Conservation (phyloP, 2,329 filamentous ascomycete genomes). For the Lojkania enalia region DNA sequence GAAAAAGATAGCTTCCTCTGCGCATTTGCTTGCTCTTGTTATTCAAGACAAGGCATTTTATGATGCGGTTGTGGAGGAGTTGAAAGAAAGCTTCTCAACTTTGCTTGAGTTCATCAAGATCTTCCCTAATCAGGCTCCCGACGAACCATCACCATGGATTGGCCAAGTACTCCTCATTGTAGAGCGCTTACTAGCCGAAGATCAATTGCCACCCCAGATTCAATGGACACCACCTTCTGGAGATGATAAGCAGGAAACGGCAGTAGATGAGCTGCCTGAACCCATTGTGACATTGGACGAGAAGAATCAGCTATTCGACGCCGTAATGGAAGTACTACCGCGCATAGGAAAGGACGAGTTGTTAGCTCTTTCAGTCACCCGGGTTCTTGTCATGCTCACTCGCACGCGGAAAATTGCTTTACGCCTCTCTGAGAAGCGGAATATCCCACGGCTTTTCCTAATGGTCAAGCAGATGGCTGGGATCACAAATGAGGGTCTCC, state of each 20-base stretch:
- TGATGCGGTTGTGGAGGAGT: slow-evolving; percentile 69
- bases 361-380: slow-evolving; percentile 78
- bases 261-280: slow-evolving; percentile 63
- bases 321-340: slow-evolving; percentile 81
- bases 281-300: slow-evolving; percentile 66
- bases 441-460: slow-evolving; percentile 86
- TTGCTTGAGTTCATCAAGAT: slow-evolving; percentile 80
- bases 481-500: slow-evolving; percentile 73
- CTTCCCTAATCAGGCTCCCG: slow-evolving; percentile 65
- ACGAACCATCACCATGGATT: slow-evolving; percentile 90
- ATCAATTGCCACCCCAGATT: slow-evolving; percentile 76
- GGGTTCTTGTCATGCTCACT: slow-evolving; percentile 86
- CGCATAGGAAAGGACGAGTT: slow-evolving; percentile 85
- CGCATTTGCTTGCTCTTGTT: slow-evolving; percentile 85
- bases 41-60: slow-evolving; percentile 85
- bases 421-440: slow-evolving; percentile 80
- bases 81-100: slow-evolving; percentile 75
- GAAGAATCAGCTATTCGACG: slow-evolving; percentile 71
- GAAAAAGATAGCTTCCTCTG: slow-evolving; percentile 83
- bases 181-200: slow-evolving; percentile 86
- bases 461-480: slow-evolving; percentile 93
- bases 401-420: slow-evolving; percentile 75
- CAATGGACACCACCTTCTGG: slow-evolving; percentile 65
- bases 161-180: slow-evolving; percentile 87
- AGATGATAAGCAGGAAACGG: slow-evolving; percentile 52